These are phyloP conservation scores for Fraxinus latifolia DNA, from an alignment of 305 asterid species.

Conservation along the genomic window DNA sequence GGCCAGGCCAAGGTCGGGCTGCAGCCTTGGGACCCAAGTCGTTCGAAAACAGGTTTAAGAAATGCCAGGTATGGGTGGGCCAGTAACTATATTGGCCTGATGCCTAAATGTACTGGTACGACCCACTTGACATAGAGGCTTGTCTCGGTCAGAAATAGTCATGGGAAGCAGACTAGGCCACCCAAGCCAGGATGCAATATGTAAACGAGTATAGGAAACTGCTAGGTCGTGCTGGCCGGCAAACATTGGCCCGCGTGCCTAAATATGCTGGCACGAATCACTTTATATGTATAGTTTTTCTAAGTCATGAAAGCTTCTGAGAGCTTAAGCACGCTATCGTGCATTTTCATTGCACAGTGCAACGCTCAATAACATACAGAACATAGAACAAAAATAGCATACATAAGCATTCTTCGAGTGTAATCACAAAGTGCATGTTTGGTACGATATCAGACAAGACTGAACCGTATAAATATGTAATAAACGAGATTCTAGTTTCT, in stretches of 20 bases:
- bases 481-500: not conserved
- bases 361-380: not conserved
- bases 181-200: not conserved
- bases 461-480: not conserved
- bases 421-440: not conserved
- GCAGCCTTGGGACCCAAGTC: not conserved
- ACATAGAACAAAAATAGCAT: not conserved
- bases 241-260: not conserved
- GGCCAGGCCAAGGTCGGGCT: not conserved
- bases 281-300: not conserved
- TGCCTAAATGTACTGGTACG: not conserved
- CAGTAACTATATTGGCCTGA: not conserved
- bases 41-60: not conserved
- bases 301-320: not conserved
- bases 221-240: not conserved
- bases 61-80: not conserved
- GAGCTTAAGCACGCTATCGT: not conserved
- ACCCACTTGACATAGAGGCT: not conserved
- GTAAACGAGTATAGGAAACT: not conserved
- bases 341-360: not conserved
- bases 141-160: not conserved
- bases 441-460: not conserved
- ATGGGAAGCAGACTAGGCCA: not conserved
- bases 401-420: not conserved
- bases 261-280: not conserved